A percentile compares a stretch with the other conserved stretches of the same genome.
phyloP scores from a whole-genome alignment of 345 rosid genomes.

The Gossypium herbaceum region DNA sequence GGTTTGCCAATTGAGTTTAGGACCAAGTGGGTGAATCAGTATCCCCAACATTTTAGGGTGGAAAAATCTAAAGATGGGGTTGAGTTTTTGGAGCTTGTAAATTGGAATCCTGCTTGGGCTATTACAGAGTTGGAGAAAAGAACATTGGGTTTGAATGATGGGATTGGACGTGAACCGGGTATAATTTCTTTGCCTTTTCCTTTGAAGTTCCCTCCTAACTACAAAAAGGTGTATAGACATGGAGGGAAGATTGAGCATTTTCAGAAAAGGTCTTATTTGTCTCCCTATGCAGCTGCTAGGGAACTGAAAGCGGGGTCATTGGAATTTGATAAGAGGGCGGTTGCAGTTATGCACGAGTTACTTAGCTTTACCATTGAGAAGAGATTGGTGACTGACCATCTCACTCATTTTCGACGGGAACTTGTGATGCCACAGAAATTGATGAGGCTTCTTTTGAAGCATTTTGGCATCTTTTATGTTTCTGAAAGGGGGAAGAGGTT shows the following conservation, averaged over 20 bases:
- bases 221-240: conserved; percentile 65
- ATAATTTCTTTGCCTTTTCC: conserved; percentile 71
- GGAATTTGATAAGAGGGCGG: conserved; percentile 88
- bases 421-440: conserved; percentile 86
- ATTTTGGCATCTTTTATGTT: conserved; percentile 81
- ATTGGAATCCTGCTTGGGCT: conserved; percentile 85
- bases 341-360: conserved; percentile 80
- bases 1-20: conserved; percentile 80
- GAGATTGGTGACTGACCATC: conserved; percentile 89
- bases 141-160: conserved; percentile 23
- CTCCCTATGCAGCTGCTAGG: conserved; percentile 74
- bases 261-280: conserved; percentile 69
- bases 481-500: conserved; percentile 91
- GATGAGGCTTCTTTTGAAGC: conserved; percentile 87
- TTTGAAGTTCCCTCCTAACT: conserved; percentile 61
- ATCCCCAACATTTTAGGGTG: conserved; percentile 62
- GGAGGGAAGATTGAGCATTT: conserved; percentile 81
- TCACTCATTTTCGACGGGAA: conserved; percentile 73
- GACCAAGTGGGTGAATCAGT: conserved; percentile 58
- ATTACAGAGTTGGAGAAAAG: conserved; percentile 78
- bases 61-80: conserved; percentile 39
- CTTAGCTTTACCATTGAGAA: conserved; percentile 85
- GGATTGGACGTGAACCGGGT: too few relatives aligned
- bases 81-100: conserved; percentile 64
- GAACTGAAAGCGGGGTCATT: conserved; percentile 72